A percentile compares a stretch with the other conserved stretches of the same genome.
Evolutionary conservation across 441 rosid genomes (phyloP).

Genomic region (Croton setiger): DNA sequence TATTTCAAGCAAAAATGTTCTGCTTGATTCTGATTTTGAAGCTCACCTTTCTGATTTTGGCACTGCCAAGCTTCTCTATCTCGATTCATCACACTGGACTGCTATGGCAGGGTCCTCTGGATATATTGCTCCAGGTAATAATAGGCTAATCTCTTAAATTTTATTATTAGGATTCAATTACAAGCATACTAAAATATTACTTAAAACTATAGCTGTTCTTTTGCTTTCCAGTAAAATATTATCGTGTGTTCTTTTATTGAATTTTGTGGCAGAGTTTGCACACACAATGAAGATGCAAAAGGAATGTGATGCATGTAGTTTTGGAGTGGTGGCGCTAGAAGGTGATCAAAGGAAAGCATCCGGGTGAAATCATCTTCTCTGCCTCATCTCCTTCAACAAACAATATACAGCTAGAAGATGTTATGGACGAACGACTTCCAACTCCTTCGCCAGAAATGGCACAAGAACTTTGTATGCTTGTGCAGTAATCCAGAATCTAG

Average conservation of each 20-base stretch:
- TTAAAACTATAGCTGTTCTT: too few species aligned
- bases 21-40: slow-evolving; percentile 26
- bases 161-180: too few species aligned
- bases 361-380: slow-evolving; percentile 18
- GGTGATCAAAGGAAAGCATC: slow-evolving; percentile 35
- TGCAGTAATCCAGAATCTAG: slow-evolving; percentile 21
- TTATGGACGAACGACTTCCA: slow-evolving; percentile 29
- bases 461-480: slow-evolving; percentile 23
- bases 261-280: slow-evolving; percentile 28
- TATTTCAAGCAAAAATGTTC: slow-evolving; percentile 31
- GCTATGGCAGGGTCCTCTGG: slow-evolving; percentile 36
- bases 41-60: slow-evolving; percentile 36
- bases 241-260: too few species aligned
- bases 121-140: slow-evolving; percentile 36
- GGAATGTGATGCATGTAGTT: slow-evolving; percentile 41
- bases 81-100: slow-evolving; percentile 33
- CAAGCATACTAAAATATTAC: too few species aligned
- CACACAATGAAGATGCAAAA: slow-evolving; percentile 36
- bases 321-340: slow-evolving; percentile 33
- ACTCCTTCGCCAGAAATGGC: slow-evolving; percentile 15
- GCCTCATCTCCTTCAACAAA: background rate
- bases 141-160: too few species aligned
- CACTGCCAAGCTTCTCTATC: slow-evolving; percentile 30
- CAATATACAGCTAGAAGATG: slow-evolving; percentile 3
- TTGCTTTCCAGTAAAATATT: too few species aligned